Conservation (phyloP, 2,329 filamentous ascomycete genomes). For the Blastomyces silverae region DNA sequence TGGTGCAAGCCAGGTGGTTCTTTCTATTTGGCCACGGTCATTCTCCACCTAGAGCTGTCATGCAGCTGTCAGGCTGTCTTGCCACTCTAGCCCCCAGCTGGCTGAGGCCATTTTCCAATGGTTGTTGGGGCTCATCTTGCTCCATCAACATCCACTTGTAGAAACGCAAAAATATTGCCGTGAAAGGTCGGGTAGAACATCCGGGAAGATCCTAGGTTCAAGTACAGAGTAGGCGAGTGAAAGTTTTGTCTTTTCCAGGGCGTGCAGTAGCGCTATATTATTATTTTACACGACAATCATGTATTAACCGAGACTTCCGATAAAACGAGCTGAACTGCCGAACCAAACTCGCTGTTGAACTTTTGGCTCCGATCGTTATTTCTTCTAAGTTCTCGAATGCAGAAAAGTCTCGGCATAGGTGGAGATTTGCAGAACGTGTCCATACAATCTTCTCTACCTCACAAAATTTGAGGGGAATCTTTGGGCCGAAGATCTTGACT, state of each 20-base stretch:
- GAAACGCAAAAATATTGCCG: neutral
- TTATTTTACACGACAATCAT: neutral
- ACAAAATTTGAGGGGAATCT: neutral
- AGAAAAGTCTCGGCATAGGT: neutral
- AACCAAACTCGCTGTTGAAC: neutral
- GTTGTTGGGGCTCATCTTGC: neutral
- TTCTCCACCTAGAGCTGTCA: slow-evolving; percentile 11
- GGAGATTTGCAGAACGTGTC: neutral
- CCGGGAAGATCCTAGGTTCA: neutral
- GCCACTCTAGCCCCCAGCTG: neutral
- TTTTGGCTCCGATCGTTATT: neutral
- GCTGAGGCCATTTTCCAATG: slow-evolving; percentile 2
- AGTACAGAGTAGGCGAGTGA: too few relatives aligned
- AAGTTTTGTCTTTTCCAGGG: neutral
- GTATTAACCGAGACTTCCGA: neutral
- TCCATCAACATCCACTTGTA: neutral
- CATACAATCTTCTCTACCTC: neutral
- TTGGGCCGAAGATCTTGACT: neutral
- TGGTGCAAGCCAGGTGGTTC: slow-evolving; percentile 4
- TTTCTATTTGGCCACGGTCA: slow-evolving; percentile 9
- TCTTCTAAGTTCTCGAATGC: neutral
- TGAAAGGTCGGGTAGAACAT: neutral
- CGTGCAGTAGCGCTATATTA: neutral
- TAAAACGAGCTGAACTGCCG: neutral
- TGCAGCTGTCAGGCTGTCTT: slow-evolving; percentile 6